Conservation (phyloP, 2,329 filamentous ascomycete species). For the Harringtonia aguacate region DNA sequence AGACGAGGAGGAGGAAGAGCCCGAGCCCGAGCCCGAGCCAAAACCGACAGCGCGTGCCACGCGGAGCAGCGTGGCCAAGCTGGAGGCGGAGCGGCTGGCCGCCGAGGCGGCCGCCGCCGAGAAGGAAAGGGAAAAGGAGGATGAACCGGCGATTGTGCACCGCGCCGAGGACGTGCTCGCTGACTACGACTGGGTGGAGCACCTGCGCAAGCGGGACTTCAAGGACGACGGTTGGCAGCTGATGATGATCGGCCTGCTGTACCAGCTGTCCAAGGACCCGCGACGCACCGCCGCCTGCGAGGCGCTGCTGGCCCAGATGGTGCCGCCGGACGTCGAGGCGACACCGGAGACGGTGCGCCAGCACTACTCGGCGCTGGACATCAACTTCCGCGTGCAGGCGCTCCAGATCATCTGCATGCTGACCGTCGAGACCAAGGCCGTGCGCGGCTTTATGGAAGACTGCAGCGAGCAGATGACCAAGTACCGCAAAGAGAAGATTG, state of each 20-base stretch:
- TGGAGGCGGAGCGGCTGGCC: slow-evolving; percentile 60
- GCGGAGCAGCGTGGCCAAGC: slow-evolving; percentile 73
- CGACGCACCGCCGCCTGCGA: slow-evolving; percentile 64
- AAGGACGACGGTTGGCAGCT: slow-evolving; percentile 82
- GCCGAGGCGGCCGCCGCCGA: slow-evolving; percentile 47
- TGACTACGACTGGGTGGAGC: slow-evolving; percentile 74
- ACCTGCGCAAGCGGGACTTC: slow-evolving; percentile 75
- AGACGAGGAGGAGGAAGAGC: slow-evolving; percentile 43
- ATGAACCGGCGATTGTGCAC: slow-evolving; percentile 43
- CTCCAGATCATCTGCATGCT: slow-evolving; percentile 81
- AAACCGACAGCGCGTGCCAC: slow-evolving; percentile 62
- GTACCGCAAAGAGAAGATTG: slow-evolving; percentile 91
- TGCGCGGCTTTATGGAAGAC: slow-evolving; percentile 82
- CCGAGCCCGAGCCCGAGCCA: slow-evolving; percentile 59
- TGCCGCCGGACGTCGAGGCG: slow-evolving; percentile 65
- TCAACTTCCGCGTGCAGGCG: slow-evolving; percentile 71
- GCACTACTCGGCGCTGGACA: slow-evolving; percentile 65
- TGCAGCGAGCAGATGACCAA: slow-evolving; percentile 91
- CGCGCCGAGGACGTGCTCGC: slow-evolving; percentile 66
- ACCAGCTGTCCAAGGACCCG: slow-evolving; percentile 72
- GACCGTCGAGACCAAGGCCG: slow-evolving; percentile 73
- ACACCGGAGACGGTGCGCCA: slow-evolving; percentile 61
- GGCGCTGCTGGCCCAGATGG: slow-evolving; percentile 68
- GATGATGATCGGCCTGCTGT: slow-evolving; percentile 75
- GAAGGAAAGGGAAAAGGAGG: slow-evolving; percentile 33